Evolutionary conservation across 2,329 filamentous ascomycete species (phyloP), one percentile per base, ranked within the genome.

Genomic region (Colletotrichum spinosum): DNA sequence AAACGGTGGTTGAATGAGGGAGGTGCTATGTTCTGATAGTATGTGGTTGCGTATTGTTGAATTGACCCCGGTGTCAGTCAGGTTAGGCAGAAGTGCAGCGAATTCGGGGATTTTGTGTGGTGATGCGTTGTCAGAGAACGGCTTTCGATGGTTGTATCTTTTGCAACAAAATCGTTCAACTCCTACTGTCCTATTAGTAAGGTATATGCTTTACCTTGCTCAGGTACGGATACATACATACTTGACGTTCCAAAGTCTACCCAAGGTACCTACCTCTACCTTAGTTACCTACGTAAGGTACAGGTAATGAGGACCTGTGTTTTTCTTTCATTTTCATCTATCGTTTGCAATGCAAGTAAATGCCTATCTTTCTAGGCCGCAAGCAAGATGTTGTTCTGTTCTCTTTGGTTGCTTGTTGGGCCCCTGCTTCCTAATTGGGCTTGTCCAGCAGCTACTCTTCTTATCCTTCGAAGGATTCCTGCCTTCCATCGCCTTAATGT

Each of bases 101-200:
- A 71, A 68, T 76, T 79, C 76, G 75, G 78, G 79, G 77, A 75
- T 75, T 74, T 74, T 74, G 77, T 79, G 76, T 75, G 77, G 74
- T 81, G 81, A 83, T 84, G 81, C 78, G 82, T 83, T 84, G 82
- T 84, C 83, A 84, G 77, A 72, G 74, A 71, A 53, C 48, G 25
- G 44, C 49, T 48, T 48, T 53, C 33, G 41, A 37, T 25, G 25
- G 25, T 25, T 25, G 25, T 25, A 25, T 25, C 25, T 25, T 25
- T 25, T 25, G 25, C 25, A 25, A 5, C 4, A 5, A 25, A 5
- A 25, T 25, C 17, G 25, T 4, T 25, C 25, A 25, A 25, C 4
- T 25, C 25, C 25, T 25, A 25, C 25, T 25, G 25, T 25, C 3
- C 25, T 25, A 25, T 25, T 25, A 25, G 25, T 25, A 25, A 25